Evolutionary conservation across 805 yeast species (phyloP), one percentile per base, ranked within the genome.

Genomic region (Kuraishia cidri): DNA sequence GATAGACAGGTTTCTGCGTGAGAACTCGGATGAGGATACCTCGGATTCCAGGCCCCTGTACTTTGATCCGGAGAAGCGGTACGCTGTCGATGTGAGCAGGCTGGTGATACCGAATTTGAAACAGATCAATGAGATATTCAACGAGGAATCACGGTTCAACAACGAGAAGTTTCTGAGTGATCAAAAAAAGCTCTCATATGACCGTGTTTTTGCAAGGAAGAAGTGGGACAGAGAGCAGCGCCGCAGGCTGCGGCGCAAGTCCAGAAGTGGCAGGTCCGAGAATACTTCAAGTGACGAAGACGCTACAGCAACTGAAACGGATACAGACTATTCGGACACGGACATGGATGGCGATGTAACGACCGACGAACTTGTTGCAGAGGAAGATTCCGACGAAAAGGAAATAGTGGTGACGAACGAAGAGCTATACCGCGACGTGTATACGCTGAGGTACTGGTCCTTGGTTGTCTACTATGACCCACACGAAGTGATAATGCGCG

Each of bases 401-500:
- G 38, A 37, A 19, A 25, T 39, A 12, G 31, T 32, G 15, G 37
- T 45, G 7, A 33, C 45, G 12, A 40, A 45, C 27, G 38, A 37
- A 2, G 49, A 48, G 28, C 21, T 50, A 3, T 45, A 47, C 24
- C 33, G 37, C 10, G 50, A 49, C 23, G 34, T 39, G 13, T 48
- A 42, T 25, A 29, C 41, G 3, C 31, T 37, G 16, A 31, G 37
- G 25, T 39, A 39, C 15, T 48, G 48, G 41, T 37, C 54, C 2
- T 21, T 50, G 16, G 35, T 49, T 20, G 40, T 40, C 24, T 49
- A 45, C 37, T 48, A 46, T 31, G 41, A 48, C 26, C 53, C 56
- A 4, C 30, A 26, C 8, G 15, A 30, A 29, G 34, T 48, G n/a
- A 34, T 49, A 3, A 40, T 38, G 20, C 22, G 32, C 5, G 37